These are phyloP conservation scores for Brettanomyces nanus DNA, from an alignment of 805 yeast genomes.

Conservation along the genomic window DNA sequence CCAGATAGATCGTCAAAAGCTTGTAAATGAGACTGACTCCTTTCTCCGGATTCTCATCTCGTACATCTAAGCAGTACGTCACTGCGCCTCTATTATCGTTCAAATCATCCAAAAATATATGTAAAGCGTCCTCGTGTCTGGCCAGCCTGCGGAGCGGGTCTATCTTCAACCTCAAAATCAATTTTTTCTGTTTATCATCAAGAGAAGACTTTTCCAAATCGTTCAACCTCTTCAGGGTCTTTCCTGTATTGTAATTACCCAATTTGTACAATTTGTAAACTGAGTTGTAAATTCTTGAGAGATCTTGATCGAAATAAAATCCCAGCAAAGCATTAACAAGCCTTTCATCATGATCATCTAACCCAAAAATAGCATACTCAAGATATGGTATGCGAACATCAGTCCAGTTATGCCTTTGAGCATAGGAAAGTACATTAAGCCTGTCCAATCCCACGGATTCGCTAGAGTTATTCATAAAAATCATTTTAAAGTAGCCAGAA, in stretches of 20 bases:
- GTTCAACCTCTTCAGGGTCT: slow-evolving; percentile 13
- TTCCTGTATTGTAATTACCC: slow-evolving; percentile 31
- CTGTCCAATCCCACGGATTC: slow-evolving; percentile 53
- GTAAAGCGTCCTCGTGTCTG: slow-evolving; percentile 55
- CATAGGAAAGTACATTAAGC: slow-evolving; percentile 42
- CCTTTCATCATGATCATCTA: slow-evolving; percentile 27
- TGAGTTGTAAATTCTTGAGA: slow-evolving; percentile 20
- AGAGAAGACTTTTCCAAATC: slow-evolving; percentile 10
- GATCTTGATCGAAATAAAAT: slow-evolving; percentile 31
- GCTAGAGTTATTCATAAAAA: slow-evolving; percentile 61
- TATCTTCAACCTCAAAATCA: slow-evolving; percentile 38
- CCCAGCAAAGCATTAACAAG: slow-evolving; percentile 38
- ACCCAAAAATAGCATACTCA: slow-evolving; percentile 38
- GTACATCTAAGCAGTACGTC: slow-evolving; percentile 47
- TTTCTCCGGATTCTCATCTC: slow-evolving; percentile 23
- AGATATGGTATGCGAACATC: slow-evolving; percentile 38
- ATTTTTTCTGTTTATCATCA: not conserved
- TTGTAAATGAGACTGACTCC: slow-evolving; percentile 43
- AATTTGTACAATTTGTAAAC: slow-evolving; percentile 28
- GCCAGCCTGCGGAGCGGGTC: slow-evolving; percentile 51
- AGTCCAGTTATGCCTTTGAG: slow-evolving; percentile 22
- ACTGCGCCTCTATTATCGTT: slow-evolving; percentile 52
- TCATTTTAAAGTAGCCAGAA: slow-evolving; percentile 29
- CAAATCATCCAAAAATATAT: slow-evolving; percentile 49
- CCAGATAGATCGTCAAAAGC: slow-evolving; percentile 34